Evolutionary conservation across 345 rosid species (phyloP).

Genomic region (Brassica incana): DNA sequence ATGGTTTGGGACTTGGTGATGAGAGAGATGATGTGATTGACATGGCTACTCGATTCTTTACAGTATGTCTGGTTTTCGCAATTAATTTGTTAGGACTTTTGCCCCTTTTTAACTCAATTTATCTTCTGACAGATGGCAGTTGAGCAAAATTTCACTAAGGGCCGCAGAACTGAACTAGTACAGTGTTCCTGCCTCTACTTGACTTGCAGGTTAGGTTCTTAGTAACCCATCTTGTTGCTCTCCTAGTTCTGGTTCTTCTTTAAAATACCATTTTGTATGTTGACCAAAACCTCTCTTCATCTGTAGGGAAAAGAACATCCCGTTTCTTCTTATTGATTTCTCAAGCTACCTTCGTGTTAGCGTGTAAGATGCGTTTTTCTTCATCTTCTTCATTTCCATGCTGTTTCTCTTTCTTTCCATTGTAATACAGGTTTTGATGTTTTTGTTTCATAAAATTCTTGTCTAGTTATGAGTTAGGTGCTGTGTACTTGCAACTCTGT

Average conservation of each 20-base stretch:
- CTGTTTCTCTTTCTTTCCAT: neutral
- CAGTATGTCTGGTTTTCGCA: slow-evolving; percentile 48
- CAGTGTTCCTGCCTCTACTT: slow-evolving; percentile 85
- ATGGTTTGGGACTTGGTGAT: slow-evolving; percentile 65
- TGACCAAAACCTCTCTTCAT: slow-evolving; percentile 15
- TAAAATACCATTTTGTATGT: slow-evolving; percentile 9
- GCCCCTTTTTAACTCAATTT: slow-evolving; percentile 14
- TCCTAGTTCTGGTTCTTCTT: neutral
- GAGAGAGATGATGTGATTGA: slow-evolving; percentile 54
- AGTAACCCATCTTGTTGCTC: slow-evolving; percentile 6
- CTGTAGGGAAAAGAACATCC: slow-evolving; percentile 68
- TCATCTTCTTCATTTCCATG: neutral
- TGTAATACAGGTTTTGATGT: slow-evolving; percentile 2
- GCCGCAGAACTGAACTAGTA: slow-evolving; percentile 84
- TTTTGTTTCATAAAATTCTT: slow-evolving; percentile 28
- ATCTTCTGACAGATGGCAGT: slow-evolving; percentile 61
- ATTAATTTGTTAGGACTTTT: slow-evolving; percentile 1
- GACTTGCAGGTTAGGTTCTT: slow-evolving; percentile 76
- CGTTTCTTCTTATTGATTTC: slow-evolving; percentile 92
- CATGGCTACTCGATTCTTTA: slow-evolving; percentile 56
- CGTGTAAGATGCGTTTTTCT: slow-evolving; percentile 56
- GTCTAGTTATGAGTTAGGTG: slow-evolving; percentile 88
- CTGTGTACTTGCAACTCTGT: slow-evolving; percentile 89
- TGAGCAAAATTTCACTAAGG: slow-evolving; percentile 72
- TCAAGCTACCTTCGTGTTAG: slow-evolving; percentile 70